A percentile compares a stretch with the other conserved stretches of the same genome.
phyloP scores from a whole-genome alignment of 371 early-diverging fungal genomes.

The Rhizopus sp. region DNA sequence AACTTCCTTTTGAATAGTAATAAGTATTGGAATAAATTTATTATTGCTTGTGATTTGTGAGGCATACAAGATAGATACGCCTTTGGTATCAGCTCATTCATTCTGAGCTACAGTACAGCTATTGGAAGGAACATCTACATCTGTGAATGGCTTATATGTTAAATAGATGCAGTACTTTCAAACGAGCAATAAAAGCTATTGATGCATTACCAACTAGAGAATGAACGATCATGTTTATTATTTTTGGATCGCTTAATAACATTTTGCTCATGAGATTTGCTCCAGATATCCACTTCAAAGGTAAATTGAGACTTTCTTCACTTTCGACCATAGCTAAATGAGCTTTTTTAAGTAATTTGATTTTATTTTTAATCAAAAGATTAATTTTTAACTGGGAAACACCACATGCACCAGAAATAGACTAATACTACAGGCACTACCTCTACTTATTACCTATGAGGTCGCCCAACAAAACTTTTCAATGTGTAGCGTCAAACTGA shows the following conservation, averaged over 20 bases:
- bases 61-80: slow-evolving; percentile 5
- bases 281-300: slow-evolving; percentile 10
- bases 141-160: slow-evolving; percentile 4
- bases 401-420: too few species aligned
- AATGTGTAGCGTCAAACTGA: too few species aligned
- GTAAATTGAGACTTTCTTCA: slow-evolving; percentile 3
- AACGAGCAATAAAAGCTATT: slow-evolving; percentile 7
- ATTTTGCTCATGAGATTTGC: slow-evolving; percentile 5
- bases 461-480: too few species aligned
- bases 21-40: slow-evolving; percentile 8
- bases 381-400: neutral
- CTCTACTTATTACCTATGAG: too few species aligned
- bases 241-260: slow-evolving; percentile 10
- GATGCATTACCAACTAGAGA: slow-evolving; percentile 1
- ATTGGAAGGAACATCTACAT: slow-evolving; percentile 11
- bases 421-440: too few species aligned
- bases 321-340: slow-evolving; percentile 3
- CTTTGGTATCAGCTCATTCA: slow-evolving; percentile 10
- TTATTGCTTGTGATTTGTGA: slow-evolving; percentile 8
- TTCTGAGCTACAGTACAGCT: slow-evolving; percentile 9
- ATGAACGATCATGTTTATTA: slow-evolving; percentile 2
- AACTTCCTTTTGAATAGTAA: slow-evolving; percentile 12
- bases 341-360: slow-evolving; percentile 3
- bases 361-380: slow-evolving; percentile 3
- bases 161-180: slow-evolving; percentile 5